A percentile compares a stretch with the other conserved stretches of the same genome.
Conservation (phyloP, 345 rosid genomes). For the Populus ilicifolia region DNA sequence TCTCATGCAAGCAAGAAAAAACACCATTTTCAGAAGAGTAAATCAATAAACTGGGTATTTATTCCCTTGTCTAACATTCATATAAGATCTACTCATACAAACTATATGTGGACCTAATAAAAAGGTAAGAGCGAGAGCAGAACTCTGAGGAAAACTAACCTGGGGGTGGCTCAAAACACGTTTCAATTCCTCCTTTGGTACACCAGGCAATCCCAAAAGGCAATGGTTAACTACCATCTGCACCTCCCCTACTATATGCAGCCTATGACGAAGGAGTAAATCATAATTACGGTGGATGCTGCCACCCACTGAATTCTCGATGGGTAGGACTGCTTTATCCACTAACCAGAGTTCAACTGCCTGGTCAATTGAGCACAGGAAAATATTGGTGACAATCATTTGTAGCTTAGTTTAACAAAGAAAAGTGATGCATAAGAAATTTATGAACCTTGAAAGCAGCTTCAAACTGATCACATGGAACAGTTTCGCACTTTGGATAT, state of each 20-base stretch:
- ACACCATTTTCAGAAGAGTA: background rate
- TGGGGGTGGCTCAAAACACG: conserved; percentile 87
- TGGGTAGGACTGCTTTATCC: conserved; percentile 87
- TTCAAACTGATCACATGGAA: conserved; percentile 88
- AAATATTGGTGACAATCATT: background rate
- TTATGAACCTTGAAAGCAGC: conserved; percentile 66
- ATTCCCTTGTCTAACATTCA: background rate
- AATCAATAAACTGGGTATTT: background rate
- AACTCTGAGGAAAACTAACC: conserved; percentile 36
- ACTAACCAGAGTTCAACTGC: conserved; percentile 95
- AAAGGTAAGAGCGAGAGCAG: background rate
- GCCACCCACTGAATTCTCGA: conserved; percentile 88
- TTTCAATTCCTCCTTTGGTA: conserved; percentile 56
- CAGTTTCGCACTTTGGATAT: conserved; percentile 82
- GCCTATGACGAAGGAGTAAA: conserved; percentile 86
- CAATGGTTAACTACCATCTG: conserved; percentile 75
- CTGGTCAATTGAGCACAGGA: conserved; percentile 36
- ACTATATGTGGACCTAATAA: background rate
- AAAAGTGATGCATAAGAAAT: conserved; percentile 1
- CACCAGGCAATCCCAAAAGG: conserved; percentile 78
- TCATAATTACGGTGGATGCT: conserved; percentile 95
- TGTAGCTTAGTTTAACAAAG: conserved; percentile 8
- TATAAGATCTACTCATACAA: background rate
- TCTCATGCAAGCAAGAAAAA: background rate
- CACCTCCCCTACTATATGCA: conserved; percentile 92